A percentile compares a stretch with the other conserved stretches of the same genome.
Evolutionary conservation across 2,329 filamentous ascomycete species (phyloP).

Genomic region (Fusarium solani-melongenae): DNA sequence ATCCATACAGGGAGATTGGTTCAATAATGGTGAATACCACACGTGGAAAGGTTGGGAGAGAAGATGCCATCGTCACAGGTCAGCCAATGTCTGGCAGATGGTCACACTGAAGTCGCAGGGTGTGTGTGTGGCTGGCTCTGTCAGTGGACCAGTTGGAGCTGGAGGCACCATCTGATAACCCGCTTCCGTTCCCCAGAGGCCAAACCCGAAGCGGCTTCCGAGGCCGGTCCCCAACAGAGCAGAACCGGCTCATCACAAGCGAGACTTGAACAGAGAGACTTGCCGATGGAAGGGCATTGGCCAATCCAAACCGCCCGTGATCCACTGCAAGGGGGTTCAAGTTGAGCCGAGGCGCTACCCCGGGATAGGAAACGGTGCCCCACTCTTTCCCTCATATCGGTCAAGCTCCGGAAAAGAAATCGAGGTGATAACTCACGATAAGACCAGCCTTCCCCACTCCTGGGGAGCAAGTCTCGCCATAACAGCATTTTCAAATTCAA

Average conservation of each 20-base stretch:
- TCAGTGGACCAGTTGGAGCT: neutral
- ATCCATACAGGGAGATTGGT: conserved; percentile 72
- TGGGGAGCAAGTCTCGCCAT: neutral
- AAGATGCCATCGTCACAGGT: conserved; percentile 64
- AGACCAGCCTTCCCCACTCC: neutral
- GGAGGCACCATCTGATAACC: neutral
- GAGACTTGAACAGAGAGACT: neutral
- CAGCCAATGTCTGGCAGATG: neutral
- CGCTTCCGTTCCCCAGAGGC: neutral
- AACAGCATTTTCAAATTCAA: neutral
- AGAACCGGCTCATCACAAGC: neutral
- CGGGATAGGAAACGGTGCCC: neutral
- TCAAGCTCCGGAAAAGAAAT: neutral
- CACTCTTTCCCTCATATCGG: neutral
- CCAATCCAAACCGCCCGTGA: neutral
- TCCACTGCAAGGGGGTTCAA: neutral
- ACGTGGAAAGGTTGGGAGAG: conserved; percentile 72
- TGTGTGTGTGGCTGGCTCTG: neutral
- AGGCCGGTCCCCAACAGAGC: neutral
- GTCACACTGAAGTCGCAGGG: conserved; percentile 2
- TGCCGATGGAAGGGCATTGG: neutral
- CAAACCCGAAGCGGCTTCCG: neutral
- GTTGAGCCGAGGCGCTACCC: neutral
- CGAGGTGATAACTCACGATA: neutral
- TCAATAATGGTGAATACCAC: conserved; percentile 76